phyloP scores from a whole-genome alignment of 805 yeast species.

The Zygosaccharomyces gambellarensis region DNA sequence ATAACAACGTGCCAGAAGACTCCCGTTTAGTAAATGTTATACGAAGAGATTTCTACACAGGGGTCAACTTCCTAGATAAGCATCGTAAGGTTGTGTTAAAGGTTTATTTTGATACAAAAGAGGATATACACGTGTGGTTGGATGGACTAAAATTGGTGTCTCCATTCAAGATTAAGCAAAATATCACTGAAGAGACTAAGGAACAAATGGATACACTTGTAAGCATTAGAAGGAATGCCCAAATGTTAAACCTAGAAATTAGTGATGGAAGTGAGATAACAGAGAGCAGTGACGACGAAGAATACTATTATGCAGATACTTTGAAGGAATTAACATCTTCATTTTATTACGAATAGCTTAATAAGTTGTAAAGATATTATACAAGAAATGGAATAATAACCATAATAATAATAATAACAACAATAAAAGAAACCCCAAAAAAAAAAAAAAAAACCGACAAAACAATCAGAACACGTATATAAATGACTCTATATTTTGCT shows the following conservation, averaged over 20 bases:
- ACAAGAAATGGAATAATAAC: background rate
- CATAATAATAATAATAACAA: too few species aligned
- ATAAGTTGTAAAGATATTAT: background rate
- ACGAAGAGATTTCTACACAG: conserved; percentile 54
- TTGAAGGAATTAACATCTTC: conserved; percentile 22
- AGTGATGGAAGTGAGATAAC: conserved; percentile 7
- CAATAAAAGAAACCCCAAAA: too few species aligned
- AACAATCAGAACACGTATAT: background rate
- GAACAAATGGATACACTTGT: conserved; percentile 42
- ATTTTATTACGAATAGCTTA: conserved; percentile 27
- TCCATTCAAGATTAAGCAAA: conserved; percentile 23
- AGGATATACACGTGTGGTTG: conserved; percentile 65
- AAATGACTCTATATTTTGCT: background rate
- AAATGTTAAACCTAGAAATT: conserved; percentile 41
- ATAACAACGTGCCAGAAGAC: conserved; percentile 42
- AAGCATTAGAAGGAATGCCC: conserved; percentile 45
- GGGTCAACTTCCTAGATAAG: conserved; percentile 47
- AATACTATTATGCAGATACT: conserved; percentile 23
- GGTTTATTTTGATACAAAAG: conserved; percentile 69
- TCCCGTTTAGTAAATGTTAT: conserved; percentile 49
- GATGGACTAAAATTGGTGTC: conserved; percentile 64
- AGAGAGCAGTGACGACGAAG: conserved; percentile 17
- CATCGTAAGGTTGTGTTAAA: conserved; percentile 42
- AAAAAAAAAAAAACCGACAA: background rate
- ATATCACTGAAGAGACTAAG: conserved; percentile 41